Evolutionary conservation across 345 rosid species (phyloP).

Genomic region (Citrus trifoliata): DNA sequence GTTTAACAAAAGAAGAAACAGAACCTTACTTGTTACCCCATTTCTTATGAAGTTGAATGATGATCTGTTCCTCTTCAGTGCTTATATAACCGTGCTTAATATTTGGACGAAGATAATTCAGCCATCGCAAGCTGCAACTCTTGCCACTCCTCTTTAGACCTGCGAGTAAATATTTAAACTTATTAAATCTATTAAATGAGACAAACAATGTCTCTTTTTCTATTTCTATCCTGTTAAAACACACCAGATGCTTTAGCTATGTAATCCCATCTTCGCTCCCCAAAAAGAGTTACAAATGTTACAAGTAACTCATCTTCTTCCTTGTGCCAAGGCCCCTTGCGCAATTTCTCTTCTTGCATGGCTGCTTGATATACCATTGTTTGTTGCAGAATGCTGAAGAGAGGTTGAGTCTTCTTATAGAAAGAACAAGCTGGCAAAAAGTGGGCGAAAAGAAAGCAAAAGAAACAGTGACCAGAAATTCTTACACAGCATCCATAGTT

Average conservation of each 20-base stretch:
- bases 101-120: constrained; percentile 63
- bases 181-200: background rate
- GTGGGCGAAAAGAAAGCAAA: background rate
- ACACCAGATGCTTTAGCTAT: constrained; percentile 55
- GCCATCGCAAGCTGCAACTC: constrained; percentile 76
- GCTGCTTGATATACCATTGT: too few species aligned
- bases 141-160: constrained; percentile 71
- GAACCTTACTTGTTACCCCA: constrained; percentile 76
- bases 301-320: constrained; percentile 54
- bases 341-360: constrained; percentile 35
- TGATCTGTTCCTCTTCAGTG: constrained; percentile 53
- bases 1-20: background rate
- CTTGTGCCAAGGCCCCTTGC: constrained; percentile 63
- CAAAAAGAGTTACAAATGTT: constrained; percentile 42
- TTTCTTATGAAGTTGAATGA: constrained; percentile 48
- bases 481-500: constrained; percentile 30
- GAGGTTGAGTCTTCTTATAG: constrained; percentile 19
- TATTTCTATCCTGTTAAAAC: background rate
- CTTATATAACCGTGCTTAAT: constrained; percentile 56
- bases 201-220: background rate
- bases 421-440: constrained; percentile 17
- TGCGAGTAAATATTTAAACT: constrained; percentile 9
- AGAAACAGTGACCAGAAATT: constrained; percentile 34
- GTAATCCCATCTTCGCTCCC: constrained; percentile 68
- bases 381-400: background rate